These are phyloP conservation scores for Tolypocladium album DNA, from an alignment of 2,329 filamentous ascomycete species.

Conservation along the genomic window DNA sequence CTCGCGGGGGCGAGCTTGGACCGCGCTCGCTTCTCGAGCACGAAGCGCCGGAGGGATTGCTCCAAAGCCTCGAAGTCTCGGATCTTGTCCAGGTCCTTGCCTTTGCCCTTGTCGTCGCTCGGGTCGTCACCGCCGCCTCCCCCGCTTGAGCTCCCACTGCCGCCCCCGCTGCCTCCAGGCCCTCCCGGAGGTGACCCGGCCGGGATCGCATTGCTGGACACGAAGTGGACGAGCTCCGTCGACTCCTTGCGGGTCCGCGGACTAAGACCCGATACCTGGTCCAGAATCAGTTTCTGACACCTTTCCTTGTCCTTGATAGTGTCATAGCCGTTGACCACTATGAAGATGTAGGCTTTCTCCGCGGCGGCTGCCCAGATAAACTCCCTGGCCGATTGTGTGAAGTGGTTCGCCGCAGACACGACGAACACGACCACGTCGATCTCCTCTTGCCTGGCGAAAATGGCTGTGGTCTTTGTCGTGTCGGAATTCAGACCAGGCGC, in stretches of 20 bases:
- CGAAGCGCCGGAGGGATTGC: conserved; percentile 79
- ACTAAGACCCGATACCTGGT: conserved; percentile 80
- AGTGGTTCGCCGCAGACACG: conserved; percentile 94
- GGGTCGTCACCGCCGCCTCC: conserved; percentile 47
- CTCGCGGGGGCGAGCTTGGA: conserved; percentile 94
- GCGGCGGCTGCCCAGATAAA: conserved; percentile 93
- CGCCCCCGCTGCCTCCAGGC: conserved; percentile 42
- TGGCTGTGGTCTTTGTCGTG: conserved; percentile 91
- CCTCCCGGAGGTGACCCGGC: conserved; percentile 48
- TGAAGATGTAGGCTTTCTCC: conserved; percentile 98
- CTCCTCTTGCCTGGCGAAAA: conserved; percentile 95
- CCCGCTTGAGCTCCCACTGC: conserved; percentile 39
- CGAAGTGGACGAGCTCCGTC: conserved; percentile 88
- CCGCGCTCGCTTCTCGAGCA: conserved; percentile 86
- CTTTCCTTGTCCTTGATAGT: conserved; percentile 84
- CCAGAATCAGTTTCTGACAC: conserved; percentile 85
- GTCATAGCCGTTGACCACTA: conserved; percentile 96
- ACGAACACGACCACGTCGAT: conserved; percentile 99
- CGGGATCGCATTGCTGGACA: conserved; percentile 92
- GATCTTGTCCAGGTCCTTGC: conserved; percentile 79
- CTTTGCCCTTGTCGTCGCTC: conserved; percentile 54
- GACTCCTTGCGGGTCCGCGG: conserved; percentile 89
- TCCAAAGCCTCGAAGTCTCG: conserved; percentile 86
- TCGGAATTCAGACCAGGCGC: conserved; percentile 92
- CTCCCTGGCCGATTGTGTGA: conserved; percentile 93